A percentile compares a stretch with the other conserved stretches of the same genome.
Conservation (phyloP, 1,284 basidiomycete genomes). For the Polyporus tsugae region DNA sequence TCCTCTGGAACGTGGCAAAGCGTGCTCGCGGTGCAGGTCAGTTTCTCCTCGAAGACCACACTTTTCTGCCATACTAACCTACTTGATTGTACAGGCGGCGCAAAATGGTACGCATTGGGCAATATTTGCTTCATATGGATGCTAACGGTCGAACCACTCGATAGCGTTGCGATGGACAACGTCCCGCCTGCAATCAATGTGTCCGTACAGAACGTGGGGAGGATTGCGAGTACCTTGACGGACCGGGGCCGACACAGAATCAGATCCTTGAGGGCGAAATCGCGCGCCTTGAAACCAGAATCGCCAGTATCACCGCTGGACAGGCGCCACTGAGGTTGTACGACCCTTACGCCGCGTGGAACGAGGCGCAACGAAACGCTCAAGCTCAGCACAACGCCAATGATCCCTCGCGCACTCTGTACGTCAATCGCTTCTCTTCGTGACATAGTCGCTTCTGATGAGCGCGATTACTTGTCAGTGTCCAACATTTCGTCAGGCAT, state of each 20-base stretch:
- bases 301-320: slow-evolving; percentile 36
- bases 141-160: background rate
- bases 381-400: slow-evolving; percentile 16
- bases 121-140: background rate
- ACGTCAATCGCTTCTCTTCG: slow-evolving; percentile 16
- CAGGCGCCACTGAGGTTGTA: slow-evolving; percentile 36
- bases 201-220: slow-evolving; percentile 34
- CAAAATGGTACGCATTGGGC: slow-evolving; percentile 39
- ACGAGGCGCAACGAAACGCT: slow-evolving; percentile 19
- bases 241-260: slow-evolving; percentile 37
- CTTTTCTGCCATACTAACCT: background rate
- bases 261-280: slow-evolving; percentile 42
- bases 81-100: slow-evolving; percentile 33
- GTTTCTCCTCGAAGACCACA: background rate
- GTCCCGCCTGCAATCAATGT: slow-evolving; percentile 42
- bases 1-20: slow-evolving; percentile 42
- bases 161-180: slow-evolving; percentile 42
- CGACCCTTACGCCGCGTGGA: slow-evolving; percentile 38
- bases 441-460: slow-evolving; percentile 11
- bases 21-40: slow-evolving; percentile 44
- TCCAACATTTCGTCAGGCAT: slow-evolving; percentile 44
- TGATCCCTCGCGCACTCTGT: slow-evolving; percentile 32
- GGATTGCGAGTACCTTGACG: slow-evolving; percentile 45
- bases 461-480: slow-evolving; percentile 19
- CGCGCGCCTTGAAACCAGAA: slow-evolving; percentile 36